Conservation (phyloP, 768 basidiomycete species). For the Dioszegia aurantiaca region DNA sequence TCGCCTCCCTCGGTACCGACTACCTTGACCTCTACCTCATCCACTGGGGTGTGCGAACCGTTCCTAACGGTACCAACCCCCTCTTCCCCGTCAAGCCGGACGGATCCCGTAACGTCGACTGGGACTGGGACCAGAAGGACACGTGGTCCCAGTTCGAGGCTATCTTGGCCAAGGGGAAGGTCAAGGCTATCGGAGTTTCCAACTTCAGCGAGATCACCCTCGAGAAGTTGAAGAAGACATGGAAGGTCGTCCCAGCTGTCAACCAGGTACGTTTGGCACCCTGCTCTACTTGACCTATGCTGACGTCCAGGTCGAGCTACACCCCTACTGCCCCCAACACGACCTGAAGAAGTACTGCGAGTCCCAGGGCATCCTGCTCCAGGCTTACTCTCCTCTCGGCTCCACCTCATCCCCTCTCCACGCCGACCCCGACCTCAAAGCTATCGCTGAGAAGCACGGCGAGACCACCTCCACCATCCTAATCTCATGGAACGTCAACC, state of each 20-base stretch:
- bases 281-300: slow-evolving; percentile 14
- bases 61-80: slow-evolving; percentile 20
- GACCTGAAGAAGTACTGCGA: slow-evolving; percentile 62
- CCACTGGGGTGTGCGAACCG: slow-evolving; percentile 26
- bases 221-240: slow-evolving; percentile 66
- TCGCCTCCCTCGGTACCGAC: slow-evolving; percentile 65
- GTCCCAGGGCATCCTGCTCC: slow-evolving; percentile 61
- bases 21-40: slow-evolving; percentile 75
- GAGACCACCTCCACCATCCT: slow-evolving; percentile 45
- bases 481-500: slow-evolving; percentile 41
- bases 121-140: slow-evolving; percentile 68
- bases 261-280: slow-evolving; percentile 59
- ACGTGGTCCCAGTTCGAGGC: slow-evolving; percentile 78
- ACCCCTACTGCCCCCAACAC: slow-evolving; percentile 68
- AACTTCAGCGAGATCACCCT: slow-evolving; percentile 70
- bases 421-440: slow-evolving; percentile 36
- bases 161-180: slow-evolving; percentile 56
- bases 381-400: slow-evolving; percentile 64
- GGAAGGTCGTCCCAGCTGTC: slow-evolving; percentile 64
- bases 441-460: slow-evolving; percentile 44
- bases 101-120: slow-evolving; percentile 62
- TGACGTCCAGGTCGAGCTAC: slow-evolving; percentile 58
- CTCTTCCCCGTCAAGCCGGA: slow-evolving; percentile 50
- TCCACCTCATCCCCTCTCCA: slow-evolving; percentile 54
- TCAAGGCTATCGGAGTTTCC: slow-evolving; percentile 61